Percentiles rank a stretch among this genome's conserved stretches.
phyloP scores from a whole-genome alignment of 1,284 basidiomycete genomes.

The Rhizoctonia solani region DNA sequence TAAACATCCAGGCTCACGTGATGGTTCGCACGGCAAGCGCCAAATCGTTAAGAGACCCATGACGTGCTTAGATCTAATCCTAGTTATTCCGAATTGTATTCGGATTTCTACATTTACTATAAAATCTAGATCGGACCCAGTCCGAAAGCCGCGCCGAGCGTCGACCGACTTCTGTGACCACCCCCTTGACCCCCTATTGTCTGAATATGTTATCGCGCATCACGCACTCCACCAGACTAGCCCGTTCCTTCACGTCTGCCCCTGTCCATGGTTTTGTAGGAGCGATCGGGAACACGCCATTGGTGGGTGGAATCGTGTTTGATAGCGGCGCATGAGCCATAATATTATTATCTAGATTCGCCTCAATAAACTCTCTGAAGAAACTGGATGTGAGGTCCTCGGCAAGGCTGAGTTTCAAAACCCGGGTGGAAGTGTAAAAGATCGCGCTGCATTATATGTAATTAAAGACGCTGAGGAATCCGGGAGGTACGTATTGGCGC shows the following conservation, averaged over 20 bases:
- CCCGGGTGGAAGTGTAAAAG: conserved; percentile 98
- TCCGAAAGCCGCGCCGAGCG: not conserved
- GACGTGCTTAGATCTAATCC: not conserved
- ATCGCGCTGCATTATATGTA: conserved; percentile 92
- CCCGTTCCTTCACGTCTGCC: conserved; percentile 53
- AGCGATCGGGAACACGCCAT: conserved; percentile 91
- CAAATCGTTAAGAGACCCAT: not conserved
- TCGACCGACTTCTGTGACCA: not conserved
- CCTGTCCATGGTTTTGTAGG: conserved; percentile 83
- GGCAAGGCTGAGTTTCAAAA: conserved; percentile 99
- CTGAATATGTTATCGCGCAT: conserved; percentile 13
- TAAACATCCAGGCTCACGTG: conserved; percentile 8
- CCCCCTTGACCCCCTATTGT: not conserved
- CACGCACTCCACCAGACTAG: not conserved
- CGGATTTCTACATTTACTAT: not conserved
- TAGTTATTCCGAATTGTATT: not conserved
- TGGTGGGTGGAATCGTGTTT: conserved; percentile 58
- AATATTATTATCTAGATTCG: conserved; percentile 63
- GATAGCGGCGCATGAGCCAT: conserved; percentile 25
- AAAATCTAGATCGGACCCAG: conserved; percentile 1
- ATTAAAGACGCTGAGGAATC: conserved; percentile 87
- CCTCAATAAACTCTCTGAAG: conserved; percentile 82
- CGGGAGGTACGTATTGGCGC: conserved; percentile 60
- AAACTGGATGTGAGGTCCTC: conserved; percentile 85
- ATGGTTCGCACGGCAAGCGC: not conserved